Evolutionary conservation across 2,329 filamentous ascomycete species (phyloP).

Genomic region (Rosellinia necatrix): DNA sequence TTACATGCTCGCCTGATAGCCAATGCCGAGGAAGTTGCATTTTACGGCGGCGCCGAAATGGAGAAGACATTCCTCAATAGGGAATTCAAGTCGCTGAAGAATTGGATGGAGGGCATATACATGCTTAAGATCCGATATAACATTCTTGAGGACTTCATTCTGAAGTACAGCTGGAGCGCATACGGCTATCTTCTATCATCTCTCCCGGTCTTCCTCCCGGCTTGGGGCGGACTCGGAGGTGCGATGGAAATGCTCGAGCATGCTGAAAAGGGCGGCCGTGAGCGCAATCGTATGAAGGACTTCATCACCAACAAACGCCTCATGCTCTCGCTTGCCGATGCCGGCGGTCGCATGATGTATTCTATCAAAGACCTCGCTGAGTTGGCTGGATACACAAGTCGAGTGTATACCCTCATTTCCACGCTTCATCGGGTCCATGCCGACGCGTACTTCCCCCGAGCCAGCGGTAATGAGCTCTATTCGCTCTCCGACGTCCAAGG

Average conservation of each 20-base stretch:
- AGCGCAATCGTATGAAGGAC: slow-evolving; percentile 91
- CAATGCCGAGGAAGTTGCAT: slow-evolving; percentile 96
- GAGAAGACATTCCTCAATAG: slow-evolving; percentile 91
- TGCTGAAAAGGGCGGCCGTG: slow-evolving; percentile 61
- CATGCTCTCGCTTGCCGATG: slow-evolving; percentile 96
- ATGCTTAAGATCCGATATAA: slow-evolving; percentile 98
- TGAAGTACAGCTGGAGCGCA: slow-evolving; percentile 98
- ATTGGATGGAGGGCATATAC: slow-evolving; percentile 98
- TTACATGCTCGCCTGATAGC: slow-evolving; percentile 91
- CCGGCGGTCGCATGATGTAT: slow-evolving; percentile 98
- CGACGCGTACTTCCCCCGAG: slow-evolving; percentile 77
- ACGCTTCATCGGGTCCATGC: slow-evolving; percentile 94
- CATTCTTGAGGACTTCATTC: slow-evolving; percentile 95
- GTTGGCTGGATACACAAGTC: slow-evolving; percentile 91
- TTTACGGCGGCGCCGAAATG: slow-evolving; percentile 94
- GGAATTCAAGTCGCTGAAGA: slow-evolving; percentile 90
- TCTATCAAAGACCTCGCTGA: slow-evolving; percentile 98
- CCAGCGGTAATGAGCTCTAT: slow-evolving; percentile 75
- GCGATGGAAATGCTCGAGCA: slow-evolving; percentile 66
- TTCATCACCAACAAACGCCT: slow-evolving; percentile 99
- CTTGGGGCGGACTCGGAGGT: slow-evolving; percentile 86
- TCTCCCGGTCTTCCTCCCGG: slow-evolving; percentile 89
- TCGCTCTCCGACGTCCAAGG: slow-evolving; percentile 91
- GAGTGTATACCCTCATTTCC: slow-evolving; percentile 93
- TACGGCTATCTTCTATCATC: slow-evolving; percentile 95